Evolutionary conservation across 371 early-diverging fungal genomes (phyloP).

Genomic region (Syncephalastrum racemosum): DNA sequence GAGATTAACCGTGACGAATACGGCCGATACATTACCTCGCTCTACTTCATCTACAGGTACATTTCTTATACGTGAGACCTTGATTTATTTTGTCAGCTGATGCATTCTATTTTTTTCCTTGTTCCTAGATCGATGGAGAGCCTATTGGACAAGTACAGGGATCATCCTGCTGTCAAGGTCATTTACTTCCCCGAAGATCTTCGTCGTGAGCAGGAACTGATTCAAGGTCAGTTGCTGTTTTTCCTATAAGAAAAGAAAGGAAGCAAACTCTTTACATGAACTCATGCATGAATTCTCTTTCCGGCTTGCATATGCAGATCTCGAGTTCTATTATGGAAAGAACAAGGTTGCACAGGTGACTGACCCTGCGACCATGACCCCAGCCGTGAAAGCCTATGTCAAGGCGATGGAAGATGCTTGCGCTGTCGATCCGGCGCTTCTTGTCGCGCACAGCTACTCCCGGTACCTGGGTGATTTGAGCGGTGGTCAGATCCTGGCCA

Average conservation of each 20-base stretch:
- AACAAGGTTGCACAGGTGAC: conserved; percentile 40
- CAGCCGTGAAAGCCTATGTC: conserved; percentile 52
- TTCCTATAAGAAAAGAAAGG: background rate
- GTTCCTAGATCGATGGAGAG: conserved; percentile 50
- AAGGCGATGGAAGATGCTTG: conserved; percentile 51
- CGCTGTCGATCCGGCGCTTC: conserved; percentile 45
- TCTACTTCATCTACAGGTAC: conserved; percentile 52
- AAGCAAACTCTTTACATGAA: background rate
- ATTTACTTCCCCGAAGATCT: conserved; percentile 61
- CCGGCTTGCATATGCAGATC: conserved; percentile 26
- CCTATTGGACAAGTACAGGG: conserved; percentile 51
- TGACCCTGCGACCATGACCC: conserved; percentile 42
- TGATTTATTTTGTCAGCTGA: background rate
- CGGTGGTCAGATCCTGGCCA: conserved; percentile 60
- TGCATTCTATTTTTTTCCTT: background rate
- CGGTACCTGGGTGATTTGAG: conserved; percentile 67
- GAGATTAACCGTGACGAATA: conserved; percentile 48
- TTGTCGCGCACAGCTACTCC: conserved; percentile 61
- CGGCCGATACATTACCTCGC: conserved; percentile 45
- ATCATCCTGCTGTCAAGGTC: conserved; percentile 44
- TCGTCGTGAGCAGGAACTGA: conserved; percentile 39
- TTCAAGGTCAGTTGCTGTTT: conserved; percentile 24
- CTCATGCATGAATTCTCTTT: background rate
- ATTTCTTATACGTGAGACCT: background rate
- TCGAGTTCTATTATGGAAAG: conserved; percentile 55